Conservation (phyloP, 2,329 filamentous ascomycete genomes). For the Claviceps monticola region DNA sequence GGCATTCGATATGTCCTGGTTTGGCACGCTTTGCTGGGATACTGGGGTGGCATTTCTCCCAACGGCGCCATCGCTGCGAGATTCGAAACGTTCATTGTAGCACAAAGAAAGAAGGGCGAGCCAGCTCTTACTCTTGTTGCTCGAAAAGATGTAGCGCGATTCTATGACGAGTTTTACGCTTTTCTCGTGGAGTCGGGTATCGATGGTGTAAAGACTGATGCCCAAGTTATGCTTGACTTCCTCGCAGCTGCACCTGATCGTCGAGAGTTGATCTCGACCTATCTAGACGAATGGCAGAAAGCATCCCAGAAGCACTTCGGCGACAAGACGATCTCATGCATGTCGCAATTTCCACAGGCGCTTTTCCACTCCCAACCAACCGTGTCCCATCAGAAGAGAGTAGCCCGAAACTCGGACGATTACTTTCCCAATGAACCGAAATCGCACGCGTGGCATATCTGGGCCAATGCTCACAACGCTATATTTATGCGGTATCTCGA, state of each 20-base stretch:
- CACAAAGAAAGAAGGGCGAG: conserved; percentile 39
- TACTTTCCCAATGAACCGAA: conserved; percentile 75
- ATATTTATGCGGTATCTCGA: conserved; percentile 77
- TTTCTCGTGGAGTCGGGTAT: conserved; percentile 65
- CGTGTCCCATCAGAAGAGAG: conserved; percentile 55
- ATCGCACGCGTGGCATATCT: conserved; percentile 90
- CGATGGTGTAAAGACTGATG: conserved; percentile 85
- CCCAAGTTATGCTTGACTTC: conserved; percentile 77
- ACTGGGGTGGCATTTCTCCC: conserved; percentile 81
- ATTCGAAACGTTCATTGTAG: conserved; percentile 60
- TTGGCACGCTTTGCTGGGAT: conserved; percentile 83
- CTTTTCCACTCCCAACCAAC: conserved; percentile 76
- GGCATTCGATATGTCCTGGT: conserved; percentile 75
- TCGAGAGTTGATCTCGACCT: conserved; percentile 56
- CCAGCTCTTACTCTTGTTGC: conserved; percentile 50
- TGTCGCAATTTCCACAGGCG: conserved; percentile 79
- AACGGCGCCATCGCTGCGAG: conserved; percentile 57
- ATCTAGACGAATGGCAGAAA: conserved; percentile 77
- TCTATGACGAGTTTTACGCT: conserved; percentile 85
- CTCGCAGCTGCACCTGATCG: conserved; percentile 55
- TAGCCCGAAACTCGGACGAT: conserved; percentile 78
- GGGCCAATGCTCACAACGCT: conserved; percentile 81
- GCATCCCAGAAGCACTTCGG: conserved; percentile 66
- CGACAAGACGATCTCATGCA: conserved; percentile 74
- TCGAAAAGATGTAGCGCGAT: conserved; percentile 55